Percentiles rank a stretch among this genome's conserved stretches.
Evolutionary conservation across 225 moss, liverwort and hornwort species (phyloP).

Genomic region (Takakia lepidozioides): DNA sequence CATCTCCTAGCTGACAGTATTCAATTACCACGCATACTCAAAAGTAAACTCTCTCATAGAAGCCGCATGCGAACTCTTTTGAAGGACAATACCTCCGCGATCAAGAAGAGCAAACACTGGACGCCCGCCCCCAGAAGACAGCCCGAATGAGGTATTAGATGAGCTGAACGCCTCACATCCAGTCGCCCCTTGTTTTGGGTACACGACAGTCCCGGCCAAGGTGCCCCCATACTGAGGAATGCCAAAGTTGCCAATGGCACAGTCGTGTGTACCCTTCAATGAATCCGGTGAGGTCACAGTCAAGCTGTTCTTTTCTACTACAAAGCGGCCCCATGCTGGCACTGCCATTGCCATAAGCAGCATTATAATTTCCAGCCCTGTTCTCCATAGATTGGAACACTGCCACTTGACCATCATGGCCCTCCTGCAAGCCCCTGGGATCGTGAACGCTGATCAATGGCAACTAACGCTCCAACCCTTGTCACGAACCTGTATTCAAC

Average conservation of each 20-base stretch:
- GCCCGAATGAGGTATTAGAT: constrained; percentile 16
- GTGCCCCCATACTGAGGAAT: constrained; percentile 49
- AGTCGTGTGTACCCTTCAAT: constrained; percentile 32
- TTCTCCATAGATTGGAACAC: no score
- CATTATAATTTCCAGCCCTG: constrained; percentile 12
- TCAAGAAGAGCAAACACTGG: constrained; percentile 42
- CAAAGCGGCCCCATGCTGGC: constrained; percentile 23
- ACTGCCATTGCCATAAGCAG: constrained; percentile 6
- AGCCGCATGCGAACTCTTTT: no score
- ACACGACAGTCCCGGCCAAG: constrained; percentile 43
- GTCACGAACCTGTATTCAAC: no score
- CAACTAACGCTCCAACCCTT: no score
- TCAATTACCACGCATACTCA: no score
- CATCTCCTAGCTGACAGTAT: no score
- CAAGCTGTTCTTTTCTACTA: constrained; percentile 40
- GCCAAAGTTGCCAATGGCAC: constrained; percentile 47
- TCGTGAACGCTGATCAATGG: no score
- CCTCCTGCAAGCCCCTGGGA: no score
- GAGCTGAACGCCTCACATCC: constrained; percentile 35
- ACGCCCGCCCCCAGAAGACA: constrained; percentile 22
- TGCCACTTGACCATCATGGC: no score
- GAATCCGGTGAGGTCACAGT: constrained; percentile 38
- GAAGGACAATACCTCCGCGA: constrained; percentile 42
- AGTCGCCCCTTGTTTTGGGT: constrained; percentile 24
- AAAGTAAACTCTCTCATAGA: not conserved